Base-by-base conservation (phyloP, 1,139 yeast species). In the Yamadazyma atmosphaerica region DNA sequence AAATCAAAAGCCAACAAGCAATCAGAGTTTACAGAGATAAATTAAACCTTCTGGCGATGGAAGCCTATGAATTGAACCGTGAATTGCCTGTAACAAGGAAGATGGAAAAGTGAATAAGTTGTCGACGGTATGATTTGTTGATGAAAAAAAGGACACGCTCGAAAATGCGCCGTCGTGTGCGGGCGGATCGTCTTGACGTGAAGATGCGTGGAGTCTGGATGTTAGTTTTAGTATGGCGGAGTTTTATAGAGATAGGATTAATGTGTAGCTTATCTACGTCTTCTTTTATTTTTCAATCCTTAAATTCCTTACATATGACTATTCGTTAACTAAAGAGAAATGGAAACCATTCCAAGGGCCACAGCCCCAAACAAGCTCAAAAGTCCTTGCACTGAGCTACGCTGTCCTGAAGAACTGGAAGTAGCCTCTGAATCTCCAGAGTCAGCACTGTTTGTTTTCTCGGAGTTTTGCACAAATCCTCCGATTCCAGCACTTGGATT, bases 401-500 rank as follows among this genome's bases (percentile, higher is more conserved):
- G 31, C 8, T 28, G 21, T 4, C 31, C 31, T n/a, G 14, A 13
- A 4, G 36, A 27, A 22, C 33, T 34, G 12, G 34, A 28, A 14
- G 21, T 33, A 3, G 35, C 7, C 7, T 26, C 16, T 13, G 29
- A 26, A 13, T 26, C 29, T 7, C 22, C 22, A 19, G 29, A 26
- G 14, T 26, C 29, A 16, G 31, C 31, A 28, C 31, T 28, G 13
- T 11, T 28, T n/a, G 61, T 44, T 8, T 45, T 21, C 32, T 43
- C 40, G 9, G 63, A 39, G 38, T 58, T 54, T 51, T 68, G 74
- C n/a, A 60, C 57, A 45, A 67, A 68, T 8, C 72, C 73, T 6
- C 68, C 68, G 18, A 58, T 46, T 34, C 61, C 52, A 49, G 46
- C 54, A 42, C 52, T 51, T 31, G 61, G 51, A 24, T 48, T 38